These are phyloP conservation scores for Chimonanthus salicifolius DNA, from an alignment of 164 flowering plant species.

Conservation along the genomic window DNA sequence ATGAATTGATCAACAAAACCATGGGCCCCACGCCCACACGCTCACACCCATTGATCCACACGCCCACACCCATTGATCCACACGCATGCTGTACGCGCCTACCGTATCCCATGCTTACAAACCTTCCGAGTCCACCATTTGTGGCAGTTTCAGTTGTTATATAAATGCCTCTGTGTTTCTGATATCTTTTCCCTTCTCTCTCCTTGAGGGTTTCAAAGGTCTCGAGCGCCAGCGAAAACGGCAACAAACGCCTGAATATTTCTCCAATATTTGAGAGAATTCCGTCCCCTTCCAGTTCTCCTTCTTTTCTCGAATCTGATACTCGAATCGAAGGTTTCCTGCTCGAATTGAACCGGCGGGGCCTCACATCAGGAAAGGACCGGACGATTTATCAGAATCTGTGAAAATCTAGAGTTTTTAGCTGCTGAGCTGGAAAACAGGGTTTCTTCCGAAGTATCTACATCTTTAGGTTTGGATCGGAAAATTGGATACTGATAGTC, in stretches of 20 bases:
- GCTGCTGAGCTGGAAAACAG: background rate
- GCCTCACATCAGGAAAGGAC: conserved; percentile 4
- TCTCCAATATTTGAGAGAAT: background rate
- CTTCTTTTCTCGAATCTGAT: background rate
- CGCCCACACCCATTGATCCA: background rate
- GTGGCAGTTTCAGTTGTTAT: conserved; percentile 13
- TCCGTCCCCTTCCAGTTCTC: background rate
- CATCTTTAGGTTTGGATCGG: background rate
- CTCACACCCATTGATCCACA: background rate
- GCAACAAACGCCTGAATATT: background rate
- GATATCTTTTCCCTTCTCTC: background rate
- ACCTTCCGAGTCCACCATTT: background rate
- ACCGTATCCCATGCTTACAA: background rate
- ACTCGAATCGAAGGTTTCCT: background rate
- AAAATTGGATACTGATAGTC: background rate
- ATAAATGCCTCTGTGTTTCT: background rate
- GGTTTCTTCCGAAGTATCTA: background rate
- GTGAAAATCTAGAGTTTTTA: conserved; percentile 17
- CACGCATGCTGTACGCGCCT: no score
- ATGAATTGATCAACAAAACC: no score
- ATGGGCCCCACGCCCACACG: no score
- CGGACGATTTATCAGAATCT: background rate
- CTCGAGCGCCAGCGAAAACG: background rate
- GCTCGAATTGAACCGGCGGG: conserved; percentile 2
- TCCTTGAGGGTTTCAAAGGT: conserved; percentile 5